phyloP scores from a whole-genome alignment of 2,329 filamentous ascomycete genomes.

The Achaetomium macrosporum region DNA sequence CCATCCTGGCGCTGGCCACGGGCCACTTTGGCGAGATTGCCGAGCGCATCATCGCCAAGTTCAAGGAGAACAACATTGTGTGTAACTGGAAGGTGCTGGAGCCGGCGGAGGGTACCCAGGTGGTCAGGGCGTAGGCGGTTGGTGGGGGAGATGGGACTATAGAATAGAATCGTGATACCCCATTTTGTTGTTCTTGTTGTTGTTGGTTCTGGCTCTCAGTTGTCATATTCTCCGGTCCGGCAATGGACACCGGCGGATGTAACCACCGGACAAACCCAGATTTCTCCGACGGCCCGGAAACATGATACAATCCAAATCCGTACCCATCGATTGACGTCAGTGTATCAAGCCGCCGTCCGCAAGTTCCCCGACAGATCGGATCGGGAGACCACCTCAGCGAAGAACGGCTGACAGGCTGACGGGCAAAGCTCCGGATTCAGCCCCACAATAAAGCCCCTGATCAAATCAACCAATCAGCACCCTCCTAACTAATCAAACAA shows the following conservation, averaged over 20 bases:
- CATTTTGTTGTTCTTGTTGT: not conserved
- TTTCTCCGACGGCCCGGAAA: no score
- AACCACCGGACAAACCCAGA: no score
- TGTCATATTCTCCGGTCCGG: no score
- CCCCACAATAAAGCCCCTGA: no score
- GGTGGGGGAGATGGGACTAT: not conserved
- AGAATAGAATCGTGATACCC: conserved; percentile 18
- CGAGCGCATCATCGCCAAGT: conserved; percentile 65
- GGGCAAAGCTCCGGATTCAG: no score
- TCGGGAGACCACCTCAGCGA: no score
- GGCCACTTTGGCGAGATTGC: conserved; percentile 86
- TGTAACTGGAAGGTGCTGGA: conserved; percentile 86
- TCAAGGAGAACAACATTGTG: conserved; percentile 65
- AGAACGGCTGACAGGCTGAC: no score
- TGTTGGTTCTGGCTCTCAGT: not conserved
- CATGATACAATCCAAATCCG: no score
- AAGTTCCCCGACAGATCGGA: no score
- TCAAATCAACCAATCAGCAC: not conserved
- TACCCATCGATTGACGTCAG: no score
- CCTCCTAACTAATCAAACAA: not conserved
- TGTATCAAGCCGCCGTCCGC: no score
- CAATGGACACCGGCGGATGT: no score
- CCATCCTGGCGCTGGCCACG: conserved; percentile 87
- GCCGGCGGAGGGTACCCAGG: conserved; percentile 63
- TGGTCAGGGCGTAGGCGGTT: conserved; percentile 10